Conservation (phyloP, 2,329 filamentous ascomycete species). For the Hirsutella thompsonii region DNA sequence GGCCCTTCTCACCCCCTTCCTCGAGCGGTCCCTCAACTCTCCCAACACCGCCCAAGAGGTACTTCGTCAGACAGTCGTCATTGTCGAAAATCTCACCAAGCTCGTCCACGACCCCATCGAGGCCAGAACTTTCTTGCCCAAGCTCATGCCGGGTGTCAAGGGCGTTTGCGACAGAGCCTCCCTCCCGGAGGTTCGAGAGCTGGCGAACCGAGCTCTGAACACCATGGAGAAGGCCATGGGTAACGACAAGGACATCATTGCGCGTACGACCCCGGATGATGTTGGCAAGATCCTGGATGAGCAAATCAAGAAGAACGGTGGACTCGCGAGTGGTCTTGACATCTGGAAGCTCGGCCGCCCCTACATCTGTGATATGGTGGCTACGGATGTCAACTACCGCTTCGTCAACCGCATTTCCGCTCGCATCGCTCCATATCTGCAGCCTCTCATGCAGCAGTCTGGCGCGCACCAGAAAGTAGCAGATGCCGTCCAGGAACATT, state of each 20-base stretch:
- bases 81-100: slow-evolving; percentile 96
- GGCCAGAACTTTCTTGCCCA: slow-evolving; percentile 87
- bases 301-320: slow-evolving; percentile 59
- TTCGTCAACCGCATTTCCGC: slow-evolving; percentile 58
- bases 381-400: slow-evolving; percentile 77
- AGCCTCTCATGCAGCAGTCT: slow-evolving; percentile 50
- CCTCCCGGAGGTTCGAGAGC: slow-evolving; percentile 84
- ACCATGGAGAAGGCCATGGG: slow-evolving; percentile 94
- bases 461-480: slow-evolving; percentile 51
- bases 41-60: slow-evolving; percentile 89
- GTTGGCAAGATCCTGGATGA: slow-evolving; percentile 63
- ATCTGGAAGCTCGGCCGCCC: slow-evolving; percentile 54
- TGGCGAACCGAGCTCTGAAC: slow-evolving; percentile 67
- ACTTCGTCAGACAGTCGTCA: slow-evolving; percentile 86
- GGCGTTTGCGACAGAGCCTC: slow-evolving; percentile 77
- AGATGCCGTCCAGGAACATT: slow-evolving; percentile 63
- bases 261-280: slow-evolving; percentile 58
- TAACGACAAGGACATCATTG: slow-evolving; percentile 50
- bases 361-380: slow-evolving; percentile 75
- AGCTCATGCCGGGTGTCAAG: slow-evolving; percentile 88
- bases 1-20: slow-evolving; percentile 82
- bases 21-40: slow-evolving; percentile 88
- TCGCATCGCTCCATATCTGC: slow-evolving; percentile 63
- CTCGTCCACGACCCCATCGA: slow-evolving; percentile 92
- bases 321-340: slow-evolving; percentile 44